phyloP scores from a whole-genome alignment of 2,329 filamentous ascomycete species.

The Venturia nashicola region DNA sequence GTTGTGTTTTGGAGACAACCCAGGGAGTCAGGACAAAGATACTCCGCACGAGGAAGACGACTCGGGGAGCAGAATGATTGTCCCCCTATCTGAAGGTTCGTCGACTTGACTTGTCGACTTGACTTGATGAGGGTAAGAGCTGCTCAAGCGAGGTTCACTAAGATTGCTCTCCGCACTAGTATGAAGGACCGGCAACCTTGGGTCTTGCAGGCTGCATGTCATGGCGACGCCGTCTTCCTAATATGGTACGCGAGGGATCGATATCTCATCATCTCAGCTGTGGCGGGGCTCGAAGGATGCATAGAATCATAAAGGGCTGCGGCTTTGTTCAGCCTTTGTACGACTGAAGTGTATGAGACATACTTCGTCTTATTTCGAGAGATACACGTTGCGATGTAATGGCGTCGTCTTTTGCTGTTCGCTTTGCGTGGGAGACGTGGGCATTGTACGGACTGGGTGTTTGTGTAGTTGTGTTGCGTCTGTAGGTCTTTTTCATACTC shows the following conservation, averaged over 20 bases:
- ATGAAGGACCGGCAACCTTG: neutral
- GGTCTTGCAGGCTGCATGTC: neutral
- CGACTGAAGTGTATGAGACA: neutral
- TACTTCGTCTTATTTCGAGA: neutral
- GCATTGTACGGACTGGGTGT: neutral
- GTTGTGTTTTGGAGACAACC: too few species aligned
- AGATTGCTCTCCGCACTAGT: neutral
- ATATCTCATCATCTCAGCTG: neutral
- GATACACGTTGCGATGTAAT: neutral
- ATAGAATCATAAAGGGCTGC: neutral
- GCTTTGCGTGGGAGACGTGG: neutral
- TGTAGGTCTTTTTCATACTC: neutral
- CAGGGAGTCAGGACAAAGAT: too few species aligned
- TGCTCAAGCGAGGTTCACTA: neutral
- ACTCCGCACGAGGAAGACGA: neutral
- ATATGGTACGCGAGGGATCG: neutral
- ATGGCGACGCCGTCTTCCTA: neutral
- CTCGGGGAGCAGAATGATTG: neutral
- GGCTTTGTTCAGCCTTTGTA: neutral
- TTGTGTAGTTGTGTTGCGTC: neutral
- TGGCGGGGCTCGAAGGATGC: neutral
- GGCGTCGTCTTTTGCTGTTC: neutral
- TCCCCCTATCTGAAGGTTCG: neutral
- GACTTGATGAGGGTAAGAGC: neutral
- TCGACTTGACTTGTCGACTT: neutral